Conservation (phyloP, 2,329 filamentous ascomycete genomes). For the Penicillium frequentans region DNA sequence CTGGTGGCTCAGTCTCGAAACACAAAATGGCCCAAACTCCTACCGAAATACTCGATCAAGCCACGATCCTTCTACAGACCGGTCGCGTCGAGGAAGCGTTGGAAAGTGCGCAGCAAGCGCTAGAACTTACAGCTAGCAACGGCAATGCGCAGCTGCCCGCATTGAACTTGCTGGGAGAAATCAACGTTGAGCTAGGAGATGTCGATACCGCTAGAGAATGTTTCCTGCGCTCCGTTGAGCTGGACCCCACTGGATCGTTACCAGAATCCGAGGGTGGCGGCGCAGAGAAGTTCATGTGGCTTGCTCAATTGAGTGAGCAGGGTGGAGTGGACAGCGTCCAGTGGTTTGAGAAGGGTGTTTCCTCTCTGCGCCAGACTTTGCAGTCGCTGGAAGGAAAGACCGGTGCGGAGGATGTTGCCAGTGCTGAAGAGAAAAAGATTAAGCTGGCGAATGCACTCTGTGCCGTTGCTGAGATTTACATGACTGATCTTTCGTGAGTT, state of each 20-base stretch:
- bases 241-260: conserved; percentile 73
- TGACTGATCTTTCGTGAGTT: conserved; percentile 87
- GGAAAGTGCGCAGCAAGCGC: conserved; percentile 53
- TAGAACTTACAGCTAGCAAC: conserved; percentile 38
- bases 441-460: conserved; percentile 92
- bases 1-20: conserved; percentile 40
- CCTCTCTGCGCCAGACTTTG: conserved; percentile 70
- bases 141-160: conserved; percentile 53
- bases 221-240: conserved; percentile 70
- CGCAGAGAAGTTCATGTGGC: conserved; percentile 90
- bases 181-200: conserved; percentile 79
- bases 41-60: conserved; percentile 57
- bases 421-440: conserved; percentile 68
- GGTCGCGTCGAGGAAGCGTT: conserved; percentile 60
- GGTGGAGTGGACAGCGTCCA: conserved; percentile 60
- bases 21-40: conserved; percentile 52
- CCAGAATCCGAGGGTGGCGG: conserved; percentile 75
- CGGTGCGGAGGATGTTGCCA: conserved; percentile 36
- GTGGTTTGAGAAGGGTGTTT: conserved; percentile 66
- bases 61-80: conserved; percentile 58
- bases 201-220: conserved; percentile 70
- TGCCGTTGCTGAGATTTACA: conserved; percentile 93
- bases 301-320: conserved; percentile 79
- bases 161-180: conserved; percentile 75
- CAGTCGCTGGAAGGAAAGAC: conserved; percentile 58